Percentiles rank a stretch among this genome's conserved stretches.
Evolutionary conservation across 176 grass and related monocot genomes (phyloP).

Genomic region (Oryza officinalis): DNA sequence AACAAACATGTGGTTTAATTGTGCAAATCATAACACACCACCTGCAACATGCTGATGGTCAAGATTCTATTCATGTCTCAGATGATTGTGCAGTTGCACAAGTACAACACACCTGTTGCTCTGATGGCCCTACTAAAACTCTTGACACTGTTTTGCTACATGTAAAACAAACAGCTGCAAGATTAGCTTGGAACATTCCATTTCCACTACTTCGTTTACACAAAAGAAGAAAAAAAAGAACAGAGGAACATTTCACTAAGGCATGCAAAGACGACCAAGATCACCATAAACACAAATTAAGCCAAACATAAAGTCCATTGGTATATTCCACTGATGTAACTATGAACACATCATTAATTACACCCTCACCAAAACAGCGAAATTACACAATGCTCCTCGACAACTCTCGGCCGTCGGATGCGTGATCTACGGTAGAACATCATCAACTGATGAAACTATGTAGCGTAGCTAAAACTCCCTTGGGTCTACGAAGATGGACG

Average conservation of each 20-base stretch:
- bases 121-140: neutral
- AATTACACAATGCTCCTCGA: neutral
- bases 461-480: conserved; percentile 61
- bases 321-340: neutral
- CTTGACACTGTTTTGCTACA: neutral
- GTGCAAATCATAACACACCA: neutral
- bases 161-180: neutral
- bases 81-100: conserved; percentile 3
- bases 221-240: neutral
- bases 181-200: conserved; percentile 11
- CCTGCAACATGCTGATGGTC: neutral
- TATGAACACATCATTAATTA: neutral
- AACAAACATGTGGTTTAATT: neutral
- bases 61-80: conserved; percentile 1
- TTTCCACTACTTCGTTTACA: neutral
- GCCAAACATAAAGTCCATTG: neutral
- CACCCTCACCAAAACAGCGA: neutral
- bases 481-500: conserved; percentile 85
- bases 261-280: neutral
- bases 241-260: neutral
- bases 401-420: neutral
- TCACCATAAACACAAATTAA: neutral
- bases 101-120: neutral
- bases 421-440: neutral
- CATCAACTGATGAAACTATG: neutral